phyloP scores from a whole-genome alignment of 2,329 filamentous ascomycete species.

The Paecilomyces niveus region DNA sequence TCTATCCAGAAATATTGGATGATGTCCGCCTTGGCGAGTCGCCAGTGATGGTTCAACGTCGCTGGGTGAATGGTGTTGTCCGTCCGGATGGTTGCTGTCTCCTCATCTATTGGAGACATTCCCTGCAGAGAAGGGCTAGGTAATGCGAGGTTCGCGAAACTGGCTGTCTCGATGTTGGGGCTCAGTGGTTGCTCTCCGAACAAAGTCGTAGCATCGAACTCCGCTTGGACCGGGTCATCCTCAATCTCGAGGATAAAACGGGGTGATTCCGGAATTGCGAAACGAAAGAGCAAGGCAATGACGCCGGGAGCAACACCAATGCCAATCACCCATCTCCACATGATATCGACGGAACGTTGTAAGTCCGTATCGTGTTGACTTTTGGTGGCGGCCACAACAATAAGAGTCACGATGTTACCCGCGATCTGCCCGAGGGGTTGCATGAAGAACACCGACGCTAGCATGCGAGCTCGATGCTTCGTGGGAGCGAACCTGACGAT shows the following conservation, averaged over 20 bases:
- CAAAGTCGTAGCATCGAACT: slow-evolving; percentile 53
- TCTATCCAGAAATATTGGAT: slow-evolving; percentile 36
- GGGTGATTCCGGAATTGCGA: slow-evolving; percentile 60
- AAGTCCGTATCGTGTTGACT: slow-evolving; percentile 19
- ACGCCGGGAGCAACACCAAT: slow-evolving; percentile 58
- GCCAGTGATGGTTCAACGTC: slow-evolving; percentile 36
- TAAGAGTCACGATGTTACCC: slow-evolving; percentile 54
- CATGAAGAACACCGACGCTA: slow-evolving; percentile 62
- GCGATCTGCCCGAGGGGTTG: slow-evolving; percentile 61
- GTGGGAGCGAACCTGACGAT: slow-evolving; percentile 43
- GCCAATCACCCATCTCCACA: slow-evolving; percentile 62
- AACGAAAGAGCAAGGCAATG: slow-evolving; percentile 58
- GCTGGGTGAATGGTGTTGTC: slow-evolving; percentile 23
- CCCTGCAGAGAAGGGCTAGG: background rate
- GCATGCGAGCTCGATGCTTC: slow-evolving; percentile 59
- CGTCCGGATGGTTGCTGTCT: slow-evolving; percentile 15
- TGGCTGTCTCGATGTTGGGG: slow-evolving; percentile 2
- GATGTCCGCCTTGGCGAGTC: slow-evolving; percentile 30
- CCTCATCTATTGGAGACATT: slow-evolving; percentile 4
- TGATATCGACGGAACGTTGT: slow-evolving; percentile 46
- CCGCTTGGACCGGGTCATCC: slow-evolving; percentile 52
- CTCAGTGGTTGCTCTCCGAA: slow-evolving; percentile 38
- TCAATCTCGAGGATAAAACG: slow-evolving; percentile 60
- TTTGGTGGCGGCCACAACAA: slow-evolving; percentile 30
- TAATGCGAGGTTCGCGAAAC: background rate